Base-by-base conservation (phyloP, 495 filamentous ascomycete genomes). In the Penicillium nucicola region DNA sequence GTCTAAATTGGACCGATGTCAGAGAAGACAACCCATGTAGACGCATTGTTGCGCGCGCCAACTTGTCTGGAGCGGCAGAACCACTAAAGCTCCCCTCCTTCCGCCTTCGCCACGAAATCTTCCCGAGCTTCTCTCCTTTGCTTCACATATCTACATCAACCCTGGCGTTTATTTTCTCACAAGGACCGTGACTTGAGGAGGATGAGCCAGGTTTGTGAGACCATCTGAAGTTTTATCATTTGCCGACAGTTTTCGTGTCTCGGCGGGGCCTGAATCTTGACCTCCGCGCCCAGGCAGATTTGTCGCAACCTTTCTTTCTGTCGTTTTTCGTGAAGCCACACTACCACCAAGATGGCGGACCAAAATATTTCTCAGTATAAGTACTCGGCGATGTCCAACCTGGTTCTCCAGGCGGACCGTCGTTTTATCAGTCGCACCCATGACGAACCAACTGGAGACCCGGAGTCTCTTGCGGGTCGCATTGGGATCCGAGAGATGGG, bases 341-440 rank as follows among this genome's bases (percentile, higher is more conserved):
- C 33, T 34, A 55, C 47, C 36, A 42, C 38, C 74, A 86, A 70
- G 51, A 95, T 95, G 91, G 82, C 88, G 68, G 90, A 96, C 78
- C 86, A 91, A 76, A 87, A 92, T 84, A 86, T 95, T 45, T 92
- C 88, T 61, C 92, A 97, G 75, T 99, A 96, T 80, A 99, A 99
- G 73, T 99, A 99, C 81, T 89, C 90, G 84, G 92, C 90, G 69
- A 99, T 99, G 93, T 97, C 93, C 77, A 99, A 99, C 84, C 84
- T 99, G 90, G 93, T 99, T 68, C 89, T 97, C 82, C 92, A 97
- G 86, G 92, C 90, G 76, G 93, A 99, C 77, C 86, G 89, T 72
- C 86, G 95, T 65, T 97, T 99, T 68, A 85, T 92, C 58, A 91
- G 89, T 47, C 85, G 91, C 60, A 83, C 88, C 56, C 89, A 85